Conservation (phyloP, 2,329 filamentous ascomycete species). For the Fusarium abutilonis region DNA sequence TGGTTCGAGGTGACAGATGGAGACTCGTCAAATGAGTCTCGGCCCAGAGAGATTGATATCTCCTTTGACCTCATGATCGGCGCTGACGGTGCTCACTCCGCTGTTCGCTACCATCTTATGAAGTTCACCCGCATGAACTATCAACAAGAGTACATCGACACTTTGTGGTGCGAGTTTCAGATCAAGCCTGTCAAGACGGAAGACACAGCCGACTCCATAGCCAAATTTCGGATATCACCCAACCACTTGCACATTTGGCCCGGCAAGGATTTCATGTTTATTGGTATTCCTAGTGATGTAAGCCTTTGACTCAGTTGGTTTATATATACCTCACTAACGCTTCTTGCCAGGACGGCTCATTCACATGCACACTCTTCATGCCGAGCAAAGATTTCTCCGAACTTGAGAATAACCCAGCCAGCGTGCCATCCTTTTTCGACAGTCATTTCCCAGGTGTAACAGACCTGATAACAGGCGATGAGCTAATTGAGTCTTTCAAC, state of each 20-base stretch:
- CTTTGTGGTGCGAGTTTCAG: constrained; percentile 95
- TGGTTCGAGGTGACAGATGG: constrained; percentile 78
- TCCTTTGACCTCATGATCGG: constrained; percentile 94
- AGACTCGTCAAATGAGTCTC: constrained; percentile 50
- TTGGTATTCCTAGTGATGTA: constrained; percentile 83
- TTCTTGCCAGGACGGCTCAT: constrained; percentile 77
- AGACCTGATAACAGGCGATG: constrained; percentile 70
- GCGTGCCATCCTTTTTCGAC: constrained; percentile 79
- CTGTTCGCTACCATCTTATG: constrained; percentile 93
- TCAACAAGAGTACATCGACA: constrained; percentile 93
- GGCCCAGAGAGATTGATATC: constrained; percentile 79
- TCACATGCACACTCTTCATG: constrained; percentile 94
- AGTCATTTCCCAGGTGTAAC: constrained; percentile 88
- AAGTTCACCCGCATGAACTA: constrained; percentile 93
- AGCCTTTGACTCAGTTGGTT: constrained; percentile 34
- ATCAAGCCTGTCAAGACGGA: constrained; percentile 65
- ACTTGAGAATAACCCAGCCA: constrained; percentile 70
- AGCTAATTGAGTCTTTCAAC: constrained; percentile 78
- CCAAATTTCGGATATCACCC: constrained; percentile 81
- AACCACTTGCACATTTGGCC: constrained; percentile 99
- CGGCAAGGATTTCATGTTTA: constrained; percentile 95
- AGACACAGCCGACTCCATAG: constrained; percentile 46
- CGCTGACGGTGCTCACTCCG: constrained; percentile 93
- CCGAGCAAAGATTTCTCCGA: constrained; percentile 74
- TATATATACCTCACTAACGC: constrained; percentile 14